A percentile compares a stretch with the other conserved stretches of the same genome.
phyloP scores from a whole-genome alignment of 805 yeast genomes.

The Candida glaebosa region DNA sequence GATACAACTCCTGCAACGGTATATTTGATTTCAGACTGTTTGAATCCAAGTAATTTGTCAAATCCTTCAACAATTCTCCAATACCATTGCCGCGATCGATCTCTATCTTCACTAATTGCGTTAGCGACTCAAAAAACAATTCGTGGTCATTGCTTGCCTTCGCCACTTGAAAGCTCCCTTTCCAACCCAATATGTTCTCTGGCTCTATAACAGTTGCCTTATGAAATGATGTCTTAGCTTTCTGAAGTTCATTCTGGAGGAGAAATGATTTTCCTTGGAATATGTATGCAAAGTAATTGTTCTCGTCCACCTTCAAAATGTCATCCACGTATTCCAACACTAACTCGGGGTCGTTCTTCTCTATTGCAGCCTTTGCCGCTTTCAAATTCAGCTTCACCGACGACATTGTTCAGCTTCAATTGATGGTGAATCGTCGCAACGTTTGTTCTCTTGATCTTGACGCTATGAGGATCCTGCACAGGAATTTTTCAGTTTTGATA shows the following conservation, averaged over 20 bases:
- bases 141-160: conserved; percentile 34
- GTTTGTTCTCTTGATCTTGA: neutral
- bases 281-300: conserved; percentile 62
- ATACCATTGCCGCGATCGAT: conserved; percentile 41
- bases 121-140: conserved; percentile 46
- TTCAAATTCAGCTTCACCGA: conserved; percentile 26
- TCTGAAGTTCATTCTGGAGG: conserved; percentile 30
- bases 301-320: conserved; percentile 52
- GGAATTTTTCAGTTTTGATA: neutral
- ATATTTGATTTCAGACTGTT: conserved; percentile 24
- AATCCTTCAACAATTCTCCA: conserved; percentile 47
- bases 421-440: neutral
- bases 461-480: neutral
- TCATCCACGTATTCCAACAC: conserved; percentile 56
- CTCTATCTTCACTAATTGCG: conserved; percentile 36
- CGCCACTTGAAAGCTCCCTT: conserved; percentile 60
- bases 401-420: conserved; percentile 12
- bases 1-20: conserved; percentile 44
- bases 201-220: conserved; percentile 51
- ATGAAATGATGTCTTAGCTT: conserved; percentile 43
- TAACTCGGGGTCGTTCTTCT: conserved; percentile 55
- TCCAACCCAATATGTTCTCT: conserved; percentile 67
- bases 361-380: conserved; percentile 46
- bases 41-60: conserved; percentile 43
- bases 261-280: conserved; percentile 71